Evolutionary conservation across 1,284 basidiomycete genomes (phyloP), one percentile per base, ranked within the genome.

Genomic region (Tremellales sp.): DNA sequence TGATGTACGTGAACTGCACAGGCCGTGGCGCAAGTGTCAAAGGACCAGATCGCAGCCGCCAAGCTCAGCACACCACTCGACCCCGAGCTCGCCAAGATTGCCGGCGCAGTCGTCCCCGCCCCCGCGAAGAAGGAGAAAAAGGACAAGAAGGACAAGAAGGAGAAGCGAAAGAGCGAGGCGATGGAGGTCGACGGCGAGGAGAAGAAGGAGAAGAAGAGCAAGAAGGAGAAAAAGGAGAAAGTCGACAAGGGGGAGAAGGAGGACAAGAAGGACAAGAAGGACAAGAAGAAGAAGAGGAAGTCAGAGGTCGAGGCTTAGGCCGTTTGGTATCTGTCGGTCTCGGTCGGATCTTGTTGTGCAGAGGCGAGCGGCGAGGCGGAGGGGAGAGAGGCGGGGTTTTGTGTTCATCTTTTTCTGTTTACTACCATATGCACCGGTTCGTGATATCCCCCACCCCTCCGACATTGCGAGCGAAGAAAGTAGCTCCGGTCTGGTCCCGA

Each of bases 41-140:
- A 75, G 60, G 76, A 76, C 27, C 81, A 83, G 56, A 73, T 73
- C 31, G 58, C 59, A 37, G 64, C 67, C 18, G 53, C 58, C 35
- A 48, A 57, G 45, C 47, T 37, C 24, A 46, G 43, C 42, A 50
- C 39, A 27, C 61, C 58, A 24, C 33, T 63, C 33, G 66, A 70
- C 53, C 64, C 70, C 45, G 70, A 70, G 51, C 61, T 72, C 12
- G 64, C 61, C 47, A 65, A 67, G 58, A 56, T 70, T 32, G 63
- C 44, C 24, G 51, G 37, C 8, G 47, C 54, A 21, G 45, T 49
- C n/a, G 40, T 48, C 14, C 44, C 58, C 14, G 39, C 51, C 2
- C 27, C 55, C 33, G 50, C 56, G 40, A 50, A 58, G 34, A 55
- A 56, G 47, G 52, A 58, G 46, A 63, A 63, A 56, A 58, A 54